Evolutionary conservation across 2,329 filamentous ascomycete species (phyloP).

Genomic region (Fusarium xyrophilum): DNA sequence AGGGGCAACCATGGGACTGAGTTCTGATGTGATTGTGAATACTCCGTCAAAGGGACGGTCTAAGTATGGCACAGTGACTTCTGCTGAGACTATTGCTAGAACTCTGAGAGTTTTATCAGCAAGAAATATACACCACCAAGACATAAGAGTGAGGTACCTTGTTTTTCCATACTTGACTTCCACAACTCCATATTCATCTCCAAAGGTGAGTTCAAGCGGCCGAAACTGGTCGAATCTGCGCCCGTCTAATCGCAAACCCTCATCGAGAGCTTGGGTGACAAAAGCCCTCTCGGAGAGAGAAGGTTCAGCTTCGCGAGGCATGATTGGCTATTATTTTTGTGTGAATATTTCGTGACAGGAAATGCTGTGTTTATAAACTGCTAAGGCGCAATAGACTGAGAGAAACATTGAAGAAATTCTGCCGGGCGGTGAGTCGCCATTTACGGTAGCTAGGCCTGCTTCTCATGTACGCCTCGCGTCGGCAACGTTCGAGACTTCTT

Average conservation of each 20-base stretch:
- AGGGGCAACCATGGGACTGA: constrained; percentile 90
- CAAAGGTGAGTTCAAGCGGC: constrained; percentile 78
- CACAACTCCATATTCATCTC: constrained; percentile 88
- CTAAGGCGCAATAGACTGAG: constrained; percentile 10
- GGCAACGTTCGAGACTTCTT: background rate
- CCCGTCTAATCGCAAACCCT: constrained; percentile 84
- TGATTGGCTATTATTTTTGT: constrained; percentile 51
- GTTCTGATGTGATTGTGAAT: constrained; percentile 90
- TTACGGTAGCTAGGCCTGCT: constrained; percentile 4
- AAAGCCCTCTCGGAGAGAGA: constrained; percentile 90
- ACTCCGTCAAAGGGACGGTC: constrained; percentile 95
- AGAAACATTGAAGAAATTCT: constrained; percentile 50
- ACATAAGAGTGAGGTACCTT: constrained; percentile 60
- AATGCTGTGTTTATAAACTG: background rate
- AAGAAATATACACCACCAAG: background rate
- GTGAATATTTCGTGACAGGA: constrained; percentile 9
- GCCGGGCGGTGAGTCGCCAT: constrained; percentile 55
- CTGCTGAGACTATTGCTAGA: constrained; percentile 82
- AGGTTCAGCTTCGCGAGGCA: constrained; percentile 92
- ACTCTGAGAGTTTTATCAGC: constrained; percentile 62
- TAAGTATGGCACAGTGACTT: constrained; percentile 82
- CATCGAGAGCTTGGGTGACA: constrained; percentile 79
- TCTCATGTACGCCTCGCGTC: constrained; percentile 8
- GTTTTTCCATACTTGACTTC: constrained; percentile 91
- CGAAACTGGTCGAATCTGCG: constrained; percentile 83